phyloP scores from a whole-genome alignment of 768 basidiomycete genomes.

The Suillus discolor region DNA sequence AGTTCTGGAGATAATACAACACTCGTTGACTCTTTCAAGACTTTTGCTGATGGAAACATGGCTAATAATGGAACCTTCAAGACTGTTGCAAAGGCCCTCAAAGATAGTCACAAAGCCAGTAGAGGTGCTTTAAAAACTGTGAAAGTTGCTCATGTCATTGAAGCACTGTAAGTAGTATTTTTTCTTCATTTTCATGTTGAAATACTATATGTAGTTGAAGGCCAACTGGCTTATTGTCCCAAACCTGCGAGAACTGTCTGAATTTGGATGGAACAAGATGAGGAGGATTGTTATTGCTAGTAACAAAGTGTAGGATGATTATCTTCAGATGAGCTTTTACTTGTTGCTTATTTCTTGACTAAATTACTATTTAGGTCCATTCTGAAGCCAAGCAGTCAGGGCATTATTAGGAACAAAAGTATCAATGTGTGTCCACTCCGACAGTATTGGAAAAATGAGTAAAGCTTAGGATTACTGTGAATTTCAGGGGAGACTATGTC shows the following conservation, averaged over 20 bases:
- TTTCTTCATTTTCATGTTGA: not conserved
- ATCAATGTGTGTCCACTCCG: conserved; percentile 28
- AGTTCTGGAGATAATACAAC: too few relatives aligned
- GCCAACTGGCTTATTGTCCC: too few relatives aligned
- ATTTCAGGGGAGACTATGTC: conserved; percentile 20
- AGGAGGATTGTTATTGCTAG: too few relatives aligned
- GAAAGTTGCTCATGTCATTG: not conserved
- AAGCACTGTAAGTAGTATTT: not conserved
- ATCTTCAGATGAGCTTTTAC: too few relatives aligned
- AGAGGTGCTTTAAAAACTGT: not conserved
- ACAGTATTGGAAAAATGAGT: conserved; percentile 27
- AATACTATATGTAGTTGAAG: too few relatives aligned
- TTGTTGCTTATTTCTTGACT: too few relatives aligned
- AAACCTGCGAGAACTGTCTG: too few relatives aligned
- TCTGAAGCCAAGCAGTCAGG: not conserved
- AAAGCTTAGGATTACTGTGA: conserved; percentile 22
- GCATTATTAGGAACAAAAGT: conserved; percentile 21
- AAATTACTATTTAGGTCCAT: too few relatives aligned
- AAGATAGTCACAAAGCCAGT: not conserved
- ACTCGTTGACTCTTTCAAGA: too few relatives aligned
- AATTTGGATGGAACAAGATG: too few relatives aligned
- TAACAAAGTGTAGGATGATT: too few relatives aligned
- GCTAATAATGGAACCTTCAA: not conserved
- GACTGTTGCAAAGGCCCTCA: not conserved
- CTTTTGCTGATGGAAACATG: not conserved